Conservation (phyloP, 2,329 filamentous ascomycete genomes). For the Cryphonectria japonica region DNA sequence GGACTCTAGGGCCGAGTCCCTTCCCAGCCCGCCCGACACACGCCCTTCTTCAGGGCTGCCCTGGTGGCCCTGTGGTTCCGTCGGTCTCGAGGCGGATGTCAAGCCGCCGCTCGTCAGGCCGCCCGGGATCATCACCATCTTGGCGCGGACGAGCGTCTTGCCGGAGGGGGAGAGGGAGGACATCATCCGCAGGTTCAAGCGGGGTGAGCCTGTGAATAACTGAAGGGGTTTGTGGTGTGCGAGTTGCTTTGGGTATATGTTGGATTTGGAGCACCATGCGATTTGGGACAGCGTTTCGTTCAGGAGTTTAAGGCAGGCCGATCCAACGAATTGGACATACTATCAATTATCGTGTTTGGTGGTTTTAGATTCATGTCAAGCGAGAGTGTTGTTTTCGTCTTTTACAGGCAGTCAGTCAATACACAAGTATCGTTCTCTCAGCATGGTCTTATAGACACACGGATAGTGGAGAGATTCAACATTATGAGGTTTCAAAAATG, state of each 20-base stretch:
- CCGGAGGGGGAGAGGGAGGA: not conserved
- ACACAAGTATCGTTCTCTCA: not conserved
- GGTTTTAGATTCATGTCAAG: too few species aligned
- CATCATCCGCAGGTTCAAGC: not conserved
- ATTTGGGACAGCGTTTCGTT: too few species aligned
- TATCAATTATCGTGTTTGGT: too few species aligned
- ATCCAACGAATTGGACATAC: too few species aligned
- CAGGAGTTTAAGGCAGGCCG: too few species aligned
- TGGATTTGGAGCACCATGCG: not conserved
- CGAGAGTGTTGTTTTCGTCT: too few species aligned
- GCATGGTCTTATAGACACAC: not conserved
- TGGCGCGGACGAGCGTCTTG: conserved; percentile 1
- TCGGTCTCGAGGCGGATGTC: not conserved
- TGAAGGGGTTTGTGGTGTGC: not conserved
- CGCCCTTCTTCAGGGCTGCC: not conserved
- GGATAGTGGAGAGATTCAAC: not conserved
- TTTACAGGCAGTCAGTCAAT: too few species aligned
- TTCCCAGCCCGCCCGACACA: not conserved
- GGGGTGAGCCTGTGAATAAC: not conserved
- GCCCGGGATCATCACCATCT: not conserved
- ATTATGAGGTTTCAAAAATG: not conserved
- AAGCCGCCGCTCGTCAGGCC: not conserved
- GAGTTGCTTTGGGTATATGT: not conserved
- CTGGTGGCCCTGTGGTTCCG: not conserved
- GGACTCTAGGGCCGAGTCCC: not conserved